phyloP scores from a whole-genome alignment of 1,284 basidiomycete genomes.

The Pseudozyma flocculosa region DNA sequence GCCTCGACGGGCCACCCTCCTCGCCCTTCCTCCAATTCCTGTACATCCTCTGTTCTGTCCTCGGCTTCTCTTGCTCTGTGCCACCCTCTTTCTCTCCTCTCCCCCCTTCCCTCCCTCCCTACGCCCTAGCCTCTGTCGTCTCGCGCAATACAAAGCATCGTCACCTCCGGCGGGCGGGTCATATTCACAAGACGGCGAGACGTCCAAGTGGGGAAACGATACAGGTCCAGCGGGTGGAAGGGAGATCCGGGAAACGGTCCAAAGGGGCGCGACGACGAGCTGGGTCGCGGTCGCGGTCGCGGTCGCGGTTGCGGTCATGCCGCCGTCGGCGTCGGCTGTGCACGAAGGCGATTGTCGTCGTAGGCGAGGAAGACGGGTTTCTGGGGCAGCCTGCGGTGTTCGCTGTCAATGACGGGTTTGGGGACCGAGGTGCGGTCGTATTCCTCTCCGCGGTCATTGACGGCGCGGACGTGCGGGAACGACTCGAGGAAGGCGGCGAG shows the following conservation, averaged over 20 bases:
- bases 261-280: no score
- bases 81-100: background rate
- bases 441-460: constrained; percentile 6
- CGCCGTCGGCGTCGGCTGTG: no score
- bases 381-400: constrained; percentile 26
- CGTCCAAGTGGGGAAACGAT: no score
- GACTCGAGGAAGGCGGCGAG: constrained; percentile 24
- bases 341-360: constrained; percentile 9
- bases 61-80: background rate
- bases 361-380: constrained; percentile 20
- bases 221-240: no score
- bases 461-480: constrained; percentile 10
- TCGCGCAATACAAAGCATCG: no score
- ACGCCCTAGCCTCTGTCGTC: no score
- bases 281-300: no score
- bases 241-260: no score
- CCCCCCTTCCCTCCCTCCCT: no score
- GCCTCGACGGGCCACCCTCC: background rate
- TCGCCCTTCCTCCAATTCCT: background rate
- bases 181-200: no score
- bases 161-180: no score
- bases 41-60: background rate
- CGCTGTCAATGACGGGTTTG: constrained; percentile 25
- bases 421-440: constrained; percentile 10
- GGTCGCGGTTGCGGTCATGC: no score